Evolutionary conservation across 2,329 filamentous ascomycete species (phyloP).

Genomic region (Kalmusia sp.): DNA sequence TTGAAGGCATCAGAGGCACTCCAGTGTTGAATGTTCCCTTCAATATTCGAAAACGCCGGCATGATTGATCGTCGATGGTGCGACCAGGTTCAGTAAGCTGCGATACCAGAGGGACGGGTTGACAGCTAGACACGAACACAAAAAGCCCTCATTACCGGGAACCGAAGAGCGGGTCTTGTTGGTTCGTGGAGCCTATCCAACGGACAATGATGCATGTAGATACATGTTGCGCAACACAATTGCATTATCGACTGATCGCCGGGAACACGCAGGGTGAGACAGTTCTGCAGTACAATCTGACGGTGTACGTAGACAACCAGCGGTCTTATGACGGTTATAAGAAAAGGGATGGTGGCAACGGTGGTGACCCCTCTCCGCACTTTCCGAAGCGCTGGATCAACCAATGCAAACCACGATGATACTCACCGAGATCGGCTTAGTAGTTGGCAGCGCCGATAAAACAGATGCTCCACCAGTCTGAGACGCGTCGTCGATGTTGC

Average conservation of each 20-base stretch:
- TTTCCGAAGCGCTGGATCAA: slow-evolving; percentile 34
- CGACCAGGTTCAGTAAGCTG: not conserved
- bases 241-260: not conserved
- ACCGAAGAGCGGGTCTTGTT: slow-evolving; percentile 1
- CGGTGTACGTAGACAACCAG: slow-evolving; percentile 8
- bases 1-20: slow-evolving; percentile 3
- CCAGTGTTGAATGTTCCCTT: not conserved
- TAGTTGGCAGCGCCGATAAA: slow-evolving; percentile 9
- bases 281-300: not conserved
- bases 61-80: slow-evolving; percentile 6
- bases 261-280: not conserved
- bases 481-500: slow-evolving; percentile 6
- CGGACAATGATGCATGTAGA: not conserved
- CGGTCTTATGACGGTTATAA: slow-evolving; percentile 19
- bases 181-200: not conserved
- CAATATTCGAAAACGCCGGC: slow-evolving; percentile 5
- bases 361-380: slow-evolving; percentile 33
- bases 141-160: not conserved
- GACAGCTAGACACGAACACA: slow-evolving; percentile 2
- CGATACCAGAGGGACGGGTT: slow-evolving; percentile 1
- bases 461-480: slow-evolving; percentile 5
- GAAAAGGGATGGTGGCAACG: slow-evolving; percentile 1
- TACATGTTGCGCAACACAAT: slow-evolving; percentile 1
- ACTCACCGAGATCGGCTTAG: slow-evolving; percentile 7
- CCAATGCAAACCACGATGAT: not conserved